Conservation (phyloP, 495 filamentous ascomycete genomes). For the Gamarada debralockiae region DNA sequence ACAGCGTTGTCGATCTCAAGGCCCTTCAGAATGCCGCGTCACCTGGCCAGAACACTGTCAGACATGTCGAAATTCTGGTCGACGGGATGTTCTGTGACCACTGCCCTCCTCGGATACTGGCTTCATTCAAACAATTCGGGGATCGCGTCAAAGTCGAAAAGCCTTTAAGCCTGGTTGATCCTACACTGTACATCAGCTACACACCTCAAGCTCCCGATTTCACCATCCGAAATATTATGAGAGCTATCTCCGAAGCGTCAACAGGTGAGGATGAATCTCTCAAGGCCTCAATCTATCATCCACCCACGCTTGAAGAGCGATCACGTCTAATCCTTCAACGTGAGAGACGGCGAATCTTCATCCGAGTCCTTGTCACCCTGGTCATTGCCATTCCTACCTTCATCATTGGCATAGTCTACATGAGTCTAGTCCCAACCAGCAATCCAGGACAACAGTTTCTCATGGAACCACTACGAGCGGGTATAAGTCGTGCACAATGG, state of each 20-base stretch:
- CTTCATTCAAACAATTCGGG: slow-evolving; percentile 30
- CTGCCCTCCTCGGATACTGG: slow-evolving; percentile 61
- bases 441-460: slow-evolving; percentile 57
- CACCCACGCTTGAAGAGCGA: slow-evolving; percentile 81
- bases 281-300: slow-evolving; percentile 66
- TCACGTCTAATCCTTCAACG: slow-evolving; percentile 65
- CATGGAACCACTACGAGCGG: slow-evolving; percentile 68
- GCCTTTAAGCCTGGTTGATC: slow-evolving; percentile 46
- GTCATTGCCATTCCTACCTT: slow-evolving; percentile 80
- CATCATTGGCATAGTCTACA: slow-evolving; percentile 85
- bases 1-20: slow-evolving; percentile 33
- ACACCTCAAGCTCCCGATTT: slow-evolving; percentile 61
- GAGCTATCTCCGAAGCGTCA: slow-evolving; percentile 52
- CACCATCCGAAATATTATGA: slow-evolving; percentile 73
- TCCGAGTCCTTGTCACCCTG: slow-evolving; percentile 68
- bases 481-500: slow-evolving; percentile 69
- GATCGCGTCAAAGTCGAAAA: slow-evolving; percentile 37
- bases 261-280: slow-evolving; percentile 51
- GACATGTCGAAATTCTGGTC: slow-evolving; percentile 64
- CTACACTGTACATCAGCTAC: slow-evolving; percentile 71
- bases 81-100: slow-evolving; percentile 87
- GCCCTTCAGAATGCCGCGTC: slow-evolving; percentile 3
- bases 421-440: slow-evolving; percentile 65
- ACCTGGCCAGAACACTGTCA: slow-evolving; percentile 28
- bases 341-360: slow-evolving; percentile 56